phyloP scores from a whole-genome alignment of 441 rosid species.

The Gossypium trilobum region DNA sequence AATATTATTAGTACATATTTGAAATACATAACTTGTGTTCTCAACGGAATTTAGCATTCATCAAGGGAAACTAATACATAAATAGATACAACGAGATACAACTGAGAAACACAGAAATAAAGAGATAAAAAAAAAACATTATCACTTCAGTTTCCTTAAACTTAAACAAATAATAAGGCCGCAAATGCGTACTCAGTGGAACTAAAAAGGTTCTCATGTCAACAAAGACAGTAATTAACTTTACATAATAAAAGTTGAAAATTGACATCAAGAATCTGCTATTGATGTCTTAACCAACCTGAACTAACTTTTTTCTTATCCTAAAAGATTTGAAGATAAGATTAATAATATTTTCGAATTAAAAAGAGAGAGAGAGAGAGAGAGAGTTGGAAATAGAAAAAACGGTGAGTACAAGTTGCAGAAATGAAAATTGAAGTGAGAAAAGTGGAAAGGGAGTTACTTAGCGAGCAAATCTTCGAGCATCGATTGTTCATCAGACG shows the following conservation, averaged over 20 bases:
- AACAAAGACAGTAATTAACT: background rate
- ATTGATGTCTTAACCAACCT: background rate
- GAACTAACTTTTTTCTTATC: background rate
- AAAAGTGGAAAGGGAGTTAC: slow-evolving; percentile 18
- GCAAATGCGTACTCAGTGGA: background rate
- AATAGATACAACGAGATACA: no score
- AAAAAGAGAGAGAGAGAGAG: background rate
- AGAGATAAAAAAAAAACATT: no score
- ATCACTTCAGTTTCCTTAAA: background rate
- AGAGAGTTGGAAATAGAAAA: background rate
- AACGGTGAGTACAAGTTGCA: background rate
- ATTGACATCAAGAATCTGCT: background rate
- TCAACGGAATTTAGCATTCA: background rate
- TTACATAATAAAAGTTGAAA: background rate
- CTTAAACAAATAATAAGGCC: background rate
- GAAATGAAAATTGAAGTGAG: background rate
- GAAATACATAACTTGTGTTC: background rate
- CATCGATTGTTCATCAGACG: slow-evolving; percentile 42
- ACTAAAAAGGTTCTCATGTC: background rate
- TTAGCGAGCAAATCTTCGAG: slow-evolving; percentile 46
- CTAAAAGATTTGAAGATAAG: background rate
- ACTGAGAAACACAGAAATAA: no score
- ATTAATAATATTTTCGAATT: background rate
- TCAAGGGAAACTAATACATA: background rate
- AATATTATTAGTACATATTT: background rate